Base-by-base conservation (phyloP, 768 basidiomycete genomes). In the Leccinum incarnatum region DNA sequence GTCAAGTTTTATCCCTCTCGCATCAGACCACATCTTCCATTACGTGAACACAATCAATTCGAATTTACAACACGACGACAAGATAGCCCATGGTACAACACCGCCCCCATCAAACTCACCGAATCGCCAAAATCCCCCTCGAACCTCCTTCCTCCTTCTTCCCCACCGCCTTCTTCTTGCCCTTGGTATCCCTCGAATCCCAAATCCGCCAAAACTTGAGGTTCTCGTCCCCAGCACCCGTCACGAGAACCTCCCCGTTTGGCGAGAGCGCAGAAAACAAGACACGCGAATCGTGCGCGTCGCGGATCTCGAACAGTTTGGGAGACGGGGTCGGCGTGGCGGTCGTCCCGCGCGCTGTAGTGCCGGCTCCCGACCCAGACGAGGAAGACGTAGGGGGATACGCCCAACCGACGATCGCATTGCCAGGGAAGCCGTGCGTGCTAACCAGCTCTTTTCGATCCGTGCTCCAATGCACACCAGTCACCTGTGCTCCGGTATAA, bases 151-250 rank as follows among this genome's bases (percentile, higher is more conserved):
- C 76, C 46, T 79, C 78, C 58, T 70, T 64, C 34, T 64, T 64
- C n/a, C 62, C 53, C n/a, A 48, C 58, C 34, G 60, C 61, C 65
- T 72, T 72, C 58, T 67, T 68, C 40, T 73, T 72, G 2, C 58
- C 60, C 66, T 76, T 80, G 47, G 42, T 37, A 62, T 74, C 76
- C 9, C 76, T 78, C 45, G 80, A 72, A 51, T 91, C 90, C 91
- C 91, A 92, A 40, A 93, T 81, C 58, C 86, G 84, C 95, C 95
- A 96, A 75, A 96, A 96, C 78, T 98, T 98, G 67, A 98, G 78
- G 68, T 95, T 95, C 79, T 98, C 96, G 68, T 98, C 97, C 0
- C 90, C 90, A 1, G 93, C 93, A 8, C 91, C 93, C 0, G 96
- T 98, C 62, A 87, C 90, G 10, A 99, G 87, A 4, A 94, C 86